Conservation (phyloP, 768 basidiomycete species). For the Tylopilus balloui region DNA sequence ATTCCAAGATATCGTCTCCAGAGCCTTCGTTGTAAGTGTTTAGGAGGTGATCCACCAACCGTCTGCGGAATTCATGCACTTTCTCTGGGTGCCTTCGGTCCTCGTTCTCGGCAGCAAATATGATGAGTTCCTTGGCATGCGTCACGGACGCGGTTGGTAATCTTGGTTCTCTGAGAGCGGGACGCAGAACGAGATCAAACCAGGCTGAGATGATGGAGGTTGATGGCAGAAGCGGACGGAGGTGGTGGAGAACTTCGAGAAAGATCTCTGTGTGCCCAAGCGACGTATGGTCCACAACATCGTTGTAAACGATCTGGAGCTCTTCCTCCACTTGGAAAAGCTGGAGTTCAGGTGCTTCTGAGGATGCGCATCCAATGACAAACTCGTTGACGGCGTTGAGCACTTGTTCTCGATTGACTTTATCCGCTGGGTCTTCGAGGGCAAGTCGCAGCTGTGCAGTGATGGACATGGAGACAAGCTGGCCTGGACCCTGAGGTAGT, state of each 20-base stretch:
- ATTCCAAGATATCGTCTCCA: conserved; percentile 68
- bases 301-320: conserved; percentile 57
- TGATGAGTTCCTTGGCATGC: conserved; percentile 69
- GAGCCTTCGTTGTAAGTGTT: conserved; percentile 76
- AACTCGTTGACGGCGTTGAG: conserved; percentile 52
- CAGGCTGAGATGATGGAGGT: conserved; percentile 69
- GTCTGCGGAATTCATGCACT: conserved; percentile 60
- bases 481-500: too few species aligned
- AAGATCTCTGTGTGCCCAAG: conserved; percentile 62
- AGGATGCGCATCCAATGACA: conserved; percentile 45
- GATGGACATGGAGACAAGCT: conserved; percentile 31
- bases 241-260: conserved; percentile 58
- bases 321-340: conserved; percentile 59
- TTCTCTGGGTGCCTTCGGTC: conserved; percentile 44
- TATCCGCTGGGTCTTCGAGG: conserved; percentile 52
- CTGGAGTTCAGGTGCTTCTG: conserved; percentile 41
- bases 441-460: conserved; percentile 51
- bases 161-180: conserved; percentile 71
- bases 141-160: conserved; percentile 53
- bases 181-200: conserved; percentile 78
- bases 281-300: conserved; percentile 60
- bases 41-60: conserved; percentile 67
- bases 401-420: conserved; percentile 45
- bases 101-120: conserved; percentile 51
- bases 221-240: conserved; percentile 57